phyloP scores from a whole-genome alignment of 768 basidiomycete genomes.

The Macrolepiota dolichaula region DNA sequence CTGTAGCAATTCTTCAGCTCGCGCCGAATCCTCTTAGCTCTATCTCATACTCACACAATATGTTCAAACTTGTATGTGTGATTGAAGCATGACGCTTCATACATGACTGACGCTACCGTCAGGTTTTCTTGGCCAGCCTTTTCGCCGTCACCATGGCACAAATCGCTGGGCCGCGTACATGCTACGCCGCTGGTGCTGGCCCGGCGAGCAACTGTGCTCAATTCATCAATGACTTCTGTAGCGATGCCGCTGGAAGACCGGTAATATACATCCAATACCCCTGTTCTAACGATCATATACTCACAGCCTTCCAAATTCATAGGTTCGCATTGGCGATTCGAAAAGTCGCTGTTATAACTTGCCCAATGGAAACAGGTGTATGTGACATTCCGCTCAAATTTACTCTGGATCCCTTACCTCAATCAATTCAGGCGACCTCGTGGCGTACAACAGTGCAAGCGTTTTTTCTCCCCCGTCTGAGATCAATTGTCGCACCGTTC shows the following conservation, averaged over 20 bases:
- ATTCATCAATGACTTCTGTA: neutral
- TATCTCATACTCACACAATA: neutral
- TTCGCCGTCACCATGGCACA: neutral
- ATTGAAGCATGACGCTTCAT: neutral
- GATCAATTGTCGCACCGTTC: neutral
- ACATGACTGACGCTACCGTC: neutral
- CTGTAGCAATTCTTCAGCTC: neutral
- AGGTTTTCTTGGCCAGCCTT: neutral
- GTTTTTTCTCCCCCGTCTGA: neutral
- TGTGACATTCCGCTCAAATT: neutral
- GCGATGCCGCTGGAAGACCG: neutral
- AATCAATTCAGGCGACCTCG: neutral
- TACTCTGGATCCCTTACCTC: neutral
- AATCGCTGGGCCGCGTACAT: neutral
- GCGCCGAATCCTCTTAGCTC: neutral
- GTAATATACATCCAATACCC: neutral
- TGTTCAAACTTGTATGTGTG: neutral
- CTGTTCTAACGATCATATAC: neutral
- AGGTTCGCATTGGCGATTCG: neutral
- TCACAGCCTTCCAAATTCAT: neutral
- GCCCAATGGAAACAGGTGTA: neutral
- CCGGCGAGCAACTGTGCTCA: neutral
- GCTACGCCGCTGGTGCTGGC: neutral
- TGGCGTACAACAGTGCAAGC: neutral
- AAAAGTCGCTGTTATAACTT: constrained; percentile 3